Conservation (phyloP, 176 grass and related monocot genomes). For the Eremochloa ophiuroides region DNA sequence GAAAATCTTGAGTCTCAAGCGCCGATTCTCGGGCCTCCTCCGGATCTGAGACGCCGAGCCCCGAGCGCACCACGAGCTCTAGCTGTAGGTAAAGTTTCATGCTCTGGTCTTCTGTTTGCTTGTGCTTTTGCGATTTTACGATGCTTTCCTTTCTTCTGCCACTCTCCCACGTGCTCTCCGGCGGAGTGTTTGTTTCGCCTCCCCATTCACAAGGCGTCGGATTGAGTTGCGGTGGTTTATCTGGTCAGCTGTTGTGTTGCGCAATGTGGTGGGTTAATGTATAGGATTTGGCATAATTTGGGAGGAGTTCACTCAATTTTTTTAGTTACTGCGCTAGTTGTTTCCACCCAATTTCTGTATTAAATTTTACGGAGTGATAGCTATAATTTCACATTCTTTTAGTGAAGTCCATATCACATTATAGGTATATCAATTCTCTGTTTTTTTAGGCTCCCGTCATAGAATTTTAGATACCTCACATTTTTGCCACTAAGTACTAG, state of each 20-base stretch:
- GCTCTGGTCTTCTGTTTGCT: neutral
- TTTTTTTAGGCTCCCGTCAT: neutral
- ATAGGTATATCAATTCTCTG: neutral
- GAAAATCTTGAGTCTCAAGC: neutral
- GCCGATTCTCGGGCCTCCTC: neutral
- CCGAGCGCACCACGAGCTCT: neutral
- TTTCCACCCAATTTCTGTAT: neutral
- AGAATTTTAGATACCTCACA: neutral
- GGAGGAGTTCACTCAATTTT: neutral
- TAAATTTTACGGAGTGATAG: neutral
- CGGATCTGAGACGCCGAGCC: neutral
- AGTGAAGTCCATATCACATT: neutral
- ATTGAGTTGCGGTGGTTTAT: neutral
- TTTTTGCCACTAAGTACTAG: neutral
- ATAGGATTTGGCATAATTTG: constrained; percentile 24
- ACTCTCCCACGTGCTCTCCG: neutral
- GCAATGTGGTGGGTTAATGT: neutral
- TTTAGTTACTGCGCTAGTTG: neutral
- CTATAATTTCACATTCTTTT: neutral
- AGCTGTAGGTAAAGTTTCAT: neutral
- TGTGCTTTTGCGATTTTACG: neutral
- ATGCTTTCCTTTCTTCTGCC: neutral
- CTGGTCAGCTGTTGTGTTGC: neutral
- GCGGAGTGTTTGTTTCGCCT: neutral
- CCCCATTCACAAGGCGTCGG: neutral